A percentile compares a stretch with the other conserved stretches of the same genome.
These are phyloP conservation scores for Roridomyces roridus DNA, from an alignment of 768 basidiomycete genomes.

Conservation along the genomic window DNA sequence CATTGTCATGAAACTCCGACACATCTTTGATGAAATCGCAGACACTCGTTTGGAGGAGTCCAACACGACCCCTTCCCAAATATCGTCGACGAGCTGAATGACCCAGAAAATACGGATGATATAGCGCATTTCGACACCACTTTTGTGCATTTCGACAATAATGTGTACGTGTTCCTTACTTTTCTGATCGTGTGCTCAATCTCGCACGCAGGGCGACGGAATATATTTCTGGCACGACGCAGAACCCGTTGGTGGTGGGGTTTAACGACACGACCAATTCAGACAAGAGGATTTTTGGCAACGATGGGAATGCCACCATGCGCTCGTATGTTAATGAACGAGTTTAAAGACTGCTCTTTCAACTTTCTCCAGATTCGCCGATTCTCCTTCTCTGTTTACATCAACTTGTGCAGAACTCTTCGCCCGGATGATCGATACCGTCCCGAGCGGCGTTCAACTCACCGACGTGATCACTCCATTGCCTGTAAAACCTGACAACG, in stretches of 20 bases:
- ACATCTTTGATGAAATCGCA: no score
- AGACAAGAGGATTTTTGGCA: constrained; percentile 6
- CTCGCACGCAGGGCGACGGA: background rate
- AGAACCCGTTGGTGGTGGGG: constrained; percentile 6
- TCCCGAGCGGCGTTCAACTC: constrained; percentile 7
- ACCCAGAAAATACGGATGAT: background rate
- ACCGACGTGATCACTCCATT: constrained; percentile 12
- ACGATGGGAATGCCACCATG: constrained; percentile 14
- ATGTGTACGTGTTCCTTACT: background rate
- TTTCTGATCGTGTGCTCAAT: no score
- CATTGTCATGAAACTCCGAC: no score
- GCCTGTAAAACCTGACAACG: background rate
- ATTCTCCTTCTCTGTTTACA: background rate
- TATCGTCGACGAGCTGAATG: background rate
- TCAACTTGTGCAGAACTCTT: constrained; percentile 5
- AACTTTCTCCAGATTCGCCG: constrained; percentile 3
- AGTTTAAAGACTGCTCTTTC: no score
- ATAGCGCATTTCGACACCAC: constrained; percentile 12
- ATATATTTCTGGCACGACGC: constrained; percentile 2
- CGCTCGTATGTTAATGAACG: background rate
- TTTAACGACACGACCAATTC: constrained; percentile 11
- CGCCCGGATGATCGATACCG: constrained; percentile 13
- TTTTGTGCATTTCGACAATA: constrained; percentile 6
- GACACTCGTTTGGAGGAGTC: constrained; percentile 2
- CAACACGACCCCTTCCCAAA: background rate